Percentiles rank a stretch among this genome's conserved stretches.
Conservation (phyloP, 345 rosid species). For the Isatis tinctoria region DNA sequence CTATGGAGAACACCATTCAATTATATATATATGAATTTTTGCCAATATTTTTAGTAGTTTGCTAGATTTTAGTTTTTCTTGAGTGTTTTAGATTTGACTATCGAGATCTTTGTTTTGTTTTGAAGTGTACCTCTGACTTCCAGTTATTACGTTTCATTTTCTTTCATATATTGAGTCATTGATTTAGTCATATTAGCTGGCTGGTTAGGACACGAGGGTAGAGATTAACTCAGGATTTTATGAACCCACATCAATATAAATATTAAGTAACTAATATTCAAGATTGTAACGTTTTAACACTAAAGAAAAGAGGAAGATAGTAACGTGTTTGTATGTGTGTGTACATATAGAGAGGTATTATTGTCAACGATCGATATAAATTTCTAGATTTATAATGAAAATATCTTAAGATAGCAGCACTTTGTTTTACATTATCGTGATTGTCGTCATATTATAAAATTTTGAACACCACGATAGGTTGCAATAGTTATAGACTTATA, state of each 20-base stretch:
- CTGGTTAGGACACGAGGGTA: neutral
- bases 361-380: neutral
- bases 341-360: neutral
- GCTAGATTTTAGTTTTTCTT: conserved; percentile 2
- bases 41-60: neutral
- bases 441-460: neutral
- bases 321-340: neutral
- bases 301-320: neutral
- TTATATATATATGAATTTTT: no score
- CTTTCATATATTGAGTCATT: neutral
- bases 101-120: neutral
- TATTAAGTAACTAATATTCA: neutral
- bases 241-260: neutral
- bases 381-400: neutral
- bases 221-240: neutral
- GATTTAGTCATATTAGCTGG: neutral
- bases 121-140: neutral
- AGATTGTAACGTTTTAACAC: neutral
- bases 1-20: no score
- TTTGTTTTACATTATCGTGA: neutral
- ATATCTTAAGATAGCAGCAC: neutral
- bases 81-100: conserved; percentile 10
- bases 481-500: neutral
- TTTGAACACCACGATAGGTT: neutral
- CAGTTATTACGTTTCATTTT: neutral